Conservation (phyloP, 305 asterid species). For the Petunia hybrid region DNA sequence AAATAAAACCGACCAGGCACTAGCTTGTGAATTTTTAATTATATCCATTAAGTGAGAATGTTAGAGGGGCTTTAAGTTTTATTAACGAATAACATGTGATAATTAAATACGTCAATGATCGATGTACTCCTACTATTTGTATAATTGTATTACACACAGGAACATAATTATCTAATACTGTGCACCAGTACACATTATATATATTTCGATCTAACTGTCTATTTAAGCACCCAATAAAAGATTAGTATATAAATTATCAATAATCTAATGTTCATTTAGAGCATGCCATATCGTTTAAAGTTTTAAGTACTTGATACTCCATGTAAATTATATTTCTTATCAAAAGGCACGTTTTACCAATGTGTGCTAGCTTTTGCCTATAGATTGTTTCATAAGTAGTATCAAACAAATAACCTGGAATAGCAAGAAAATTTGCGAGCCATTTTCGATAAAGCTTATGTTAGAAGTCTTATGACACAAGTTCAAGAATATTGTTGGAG, state of each 20-base stretch:
- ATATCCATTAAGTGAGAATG: constrained; percentile 11
- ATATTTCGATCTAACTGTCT: neutral
- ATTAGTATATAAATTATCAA: neutral
- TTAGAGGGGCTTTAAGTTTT: constrained; percentile 4
- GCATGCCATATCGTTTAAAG: neutral
- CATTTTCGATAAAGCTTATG: neutral
- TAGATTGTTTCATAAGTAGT: neutral
- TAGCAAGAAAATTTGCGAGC: neutral
- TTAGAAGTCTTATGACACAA: neutral
- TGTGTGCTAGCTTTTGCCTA: neutral
- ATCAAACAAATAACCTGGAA: neutral
- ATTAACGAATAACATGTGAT: constrained; percentile 1
- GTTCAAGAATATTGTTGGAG: neutral
- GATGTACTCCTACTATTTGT: neutral
- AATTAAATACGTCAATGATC: neutral
- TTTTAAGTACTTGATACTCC: neutral
- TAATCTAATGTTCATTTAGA: neutral
- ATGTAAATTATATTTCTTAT: neutral
- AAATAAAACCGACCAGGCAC: neutral
- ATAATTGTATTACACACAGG: neutral
- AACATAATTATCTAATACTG: neutral
- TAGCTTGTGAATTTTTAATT: neutral
- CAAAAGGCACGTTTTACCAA: neutral
- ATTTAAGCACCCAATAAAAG: constrained; percentile 1
- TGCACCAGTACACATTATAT: neutral